These are phyloP conservation scores for Aegilops umbellulata DNA, from an alignment of 176 grass and related monocot genomes.

Conservation along the genomic window DNA sequence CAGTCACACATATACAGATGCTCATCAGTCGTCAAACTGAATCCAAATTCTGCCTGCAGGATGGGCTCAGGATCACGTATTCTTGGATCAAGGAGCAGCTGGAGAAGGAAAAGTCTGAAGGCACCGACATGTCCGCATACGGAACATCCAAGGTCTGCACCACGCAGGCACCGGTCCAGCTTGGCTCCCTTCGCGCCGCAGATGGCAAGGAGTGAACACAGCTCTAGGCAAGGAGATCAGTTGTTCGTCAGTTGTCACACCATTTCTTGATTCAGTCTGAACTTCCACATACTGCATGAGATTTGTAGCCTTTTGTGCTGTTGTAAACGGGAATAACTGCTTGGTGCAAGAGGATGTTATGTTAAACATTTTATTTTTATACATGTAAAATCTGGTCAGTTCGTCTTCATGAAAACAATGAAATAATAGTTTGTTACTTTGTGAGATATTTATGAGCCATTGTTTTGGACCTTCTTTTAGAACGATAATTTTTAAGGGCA, in stretches of 20 bases:
- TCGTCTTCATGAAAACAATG: not conserved
- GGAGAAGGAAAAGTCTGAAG: constrained; percentile 62
- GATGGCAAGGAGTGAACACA: constrained; percentile 76
- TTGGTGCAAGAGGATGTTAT: not conserved
- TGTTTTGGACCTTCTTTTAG: not conserved
- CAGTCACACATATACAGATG: not conserved
- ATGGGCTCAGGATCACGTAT: constrained; percentile 85
- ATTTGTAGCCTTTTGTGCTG: constrained; percentile 3
- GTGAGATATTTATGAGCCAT: not conserved
- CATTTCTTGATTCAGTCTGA: constrained; percentile 35
- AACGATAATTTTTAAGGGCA: not conserved
- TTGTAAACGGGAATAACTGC: constrained; percentile 1
- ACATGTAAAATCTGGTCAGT: not conserved
- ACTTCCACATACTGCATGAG: not conserved
- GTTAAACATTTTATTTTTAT: not conserved
- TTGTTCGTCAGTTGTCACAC: not conserved
- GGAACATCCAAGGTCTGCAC: constrained; percentile 73
- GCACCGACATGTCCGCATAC: constrained; percentile 49
- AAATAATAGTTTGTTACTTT: not conserved
- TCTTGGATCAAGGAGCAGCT: constrained; percentile 97
- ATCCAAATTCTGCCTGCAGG: constrained; percentile 39
- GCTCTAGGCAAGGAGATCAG: not conserved
- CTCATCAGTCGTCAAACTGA: not conserved
- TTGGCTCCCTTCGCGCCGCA: constrained; percentile 81
- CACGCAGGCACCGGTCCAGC: constrained; percentile 79